Conservation (phyloP, 192 early-diverging fungal genomes). For the Geranomyces variabilis region DNA sequence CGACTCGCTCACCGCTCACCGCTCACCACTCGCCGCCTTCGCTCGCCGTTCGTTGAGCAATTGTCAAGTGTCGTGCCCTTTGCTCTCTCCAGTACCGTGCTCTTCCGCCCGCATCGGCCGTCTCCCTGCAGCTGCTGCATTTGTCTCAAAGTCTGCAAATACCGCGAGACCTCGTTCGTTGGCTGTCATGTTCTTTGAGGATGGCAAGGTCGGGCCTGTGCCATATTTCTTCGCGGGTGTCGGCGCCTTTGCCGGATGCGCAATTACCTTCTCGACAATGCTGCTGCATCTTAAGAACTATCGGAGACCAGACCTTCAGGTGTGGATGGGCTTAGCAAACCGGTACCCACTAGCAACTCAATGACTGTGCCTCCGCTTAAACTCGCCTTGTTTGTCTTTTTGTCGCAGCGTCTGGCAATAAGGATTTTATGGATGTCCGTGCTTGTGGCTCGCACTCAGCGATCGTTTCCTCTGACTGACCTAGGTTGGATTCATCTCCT, state of each 20-base stretch:
- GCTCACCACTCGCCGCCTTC: no score
- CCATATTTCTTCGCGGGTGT: constrained; percentile 27
- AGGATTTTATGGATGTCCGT: constrained; percentile 50
- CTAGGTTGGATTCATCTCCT: constrained; percentile 14
- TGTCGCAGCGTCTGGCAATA: constrained; percentile 58
- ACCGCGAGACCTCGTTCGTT: no score
- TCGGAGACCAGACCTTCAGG: constrained; percentile 60
- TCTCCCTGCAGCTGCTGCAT: no score
- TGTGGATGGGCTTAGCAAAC: no score
- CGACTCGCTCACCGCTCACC: no score
- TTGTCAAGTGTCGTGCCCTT: no score
- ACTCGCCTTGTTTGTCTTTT: not conserved
- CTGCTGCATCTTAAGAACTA: constrained; percentile 52
- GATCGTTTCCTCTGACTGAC: not conserved
- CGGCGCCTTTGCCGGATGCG: constrained; percentile 18
- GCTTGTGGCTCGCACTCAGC: not conserved
- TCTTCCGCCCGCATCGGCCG: no score
- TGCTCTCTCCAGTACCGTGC: no score
- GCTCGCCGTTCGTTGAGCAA: no score
- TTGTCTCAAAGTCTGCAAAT: no score
- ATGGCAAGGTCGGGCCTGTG: constrained; percentile 8
- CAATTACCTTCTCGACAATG: constrained; percentile 43
- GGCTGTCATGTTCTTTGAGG: constrained; percentile 12
- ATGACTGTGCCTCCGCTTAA: not conserved
- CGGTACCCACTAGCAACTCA: not conserved